These are phyloP conservation scores for Lactarius hatsudake DNA, from an alignment of 768 basidiomycete species.

Conservation along the genomic window DNA sequence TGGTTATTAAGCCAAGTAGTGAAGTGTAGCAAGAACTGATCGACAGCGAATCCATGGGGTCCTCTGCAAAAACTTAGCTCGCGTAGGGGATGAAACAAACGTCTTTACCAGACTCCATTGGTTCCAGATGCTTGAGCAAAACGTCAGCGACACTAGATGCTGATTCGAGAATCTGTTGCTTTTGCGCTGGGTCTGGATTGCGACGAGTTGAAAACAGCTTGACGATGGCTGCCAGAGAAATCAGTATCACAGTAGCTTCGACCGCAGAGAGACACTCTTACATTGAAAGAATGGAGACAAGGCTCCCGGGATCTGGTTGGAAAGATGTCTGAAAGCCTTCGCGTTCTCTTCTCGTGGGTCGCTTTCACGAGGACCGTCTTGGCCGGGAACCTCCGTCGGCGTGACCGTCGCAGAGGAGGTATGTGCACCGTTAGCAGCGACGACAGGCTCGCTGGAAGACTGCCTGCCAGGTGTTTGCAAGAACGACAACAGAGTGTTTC, in stretches of 20 bases:
- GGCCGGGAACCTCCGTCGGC: slow-evolving; percentile 29
- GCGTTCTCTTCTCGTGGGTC: slow-evolving; percentile 63
- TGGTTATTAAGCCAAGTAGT: slow-evolving; percentile 50
- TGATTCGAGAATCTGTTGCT: slow-evolving; percentile 70
- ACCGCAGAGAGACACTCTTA: slow-evolving; percentile 34
- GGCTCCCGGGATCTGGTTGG: slow-evolving; percentile 70
- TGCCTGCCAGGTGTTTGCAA: slow-evolving; percentile 48
- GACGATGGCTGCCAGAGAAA: slow-evolving; percentile 58
- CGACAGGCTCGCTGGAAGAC: slow-evolving; percentile 26
- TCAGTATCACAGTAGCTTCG: background rate
- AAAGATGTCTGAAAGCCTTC: slow-evolving; percentile 73
- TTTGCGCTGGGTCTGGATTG: slow-evolving; percentile 70
- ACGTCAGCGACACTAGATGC: slow-evolving; percentile 69
- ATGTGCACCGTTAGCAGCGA: slow-evolving; percentile 29
- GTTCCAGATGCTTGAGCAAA: slow-evolving; percentile 65
- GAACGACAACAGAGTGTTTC: slow-evolving; percentile 43
- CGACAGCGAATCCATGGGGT: slow-evolving; percentile 41
- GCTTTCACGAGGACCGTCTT: slow-evolving; percentile 36
- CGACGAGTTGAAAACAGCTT: slow-evolving; percentile 84
- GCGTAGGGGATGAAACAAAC: background rate
- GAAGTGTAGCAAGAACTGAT: slow-evolving; percentile 52
- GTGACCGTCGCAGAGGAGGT: slow-evolving; percentile 22
- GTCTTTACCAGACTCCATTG: slow-evolving; percentile 51
- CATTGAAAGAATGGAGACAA: slow-evolving; percentile 87
- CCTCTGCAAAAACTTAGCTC: slow-evolving; percentile 8